Percentiles rank a stretch among this genome's conserved stretches.
Evolutionary conservation across 768 basidiomycete genomes (phyloP).

Genomic region (Mycena chlorophos): DNA sequence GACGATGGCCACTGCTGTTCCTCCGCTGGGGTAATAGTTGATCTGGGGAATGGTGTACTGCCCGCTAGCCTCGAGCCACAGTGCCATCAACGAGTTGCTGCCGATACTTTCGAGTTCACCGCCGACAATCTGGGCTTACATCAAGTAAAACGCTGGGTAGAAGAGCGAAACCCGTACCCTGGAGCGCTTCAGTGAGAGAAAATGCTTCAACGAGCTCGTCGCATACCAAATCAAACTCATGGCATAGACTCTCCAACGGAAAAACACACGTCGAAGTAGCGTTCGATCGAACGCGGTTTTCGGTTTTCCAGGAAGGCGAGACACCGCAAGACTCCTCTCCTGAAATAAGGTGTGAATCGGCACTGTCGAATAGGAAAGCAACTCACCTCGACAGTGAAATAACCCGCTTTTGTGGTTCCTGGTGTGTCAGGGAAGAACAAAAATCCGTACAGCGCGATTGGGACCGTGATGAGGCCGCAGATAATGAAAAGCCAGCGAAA

Average conservation of each 20-base stretch:
- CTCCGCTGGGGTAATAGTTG: conserved; percentile 61
- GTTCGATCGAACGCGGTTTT: conserved; percentile 36
- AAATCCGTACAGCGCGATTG: conserved; percentile 72
- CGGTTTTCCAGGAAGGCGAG: conserved; percentile 39
- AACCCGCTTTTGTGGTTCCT: conserved; percentile 60
- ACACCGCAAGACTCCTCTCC: conserved; percentile 55
- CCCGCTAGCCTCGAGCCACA: conserved; percentile 61
- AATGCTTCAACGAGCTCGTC: not conserved
- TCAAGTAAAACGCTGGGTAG: conserved; percentile 23
- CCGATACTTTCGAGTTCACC: conserved; percentile 71
- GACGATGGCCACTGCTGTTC: conserved; percentile 63
- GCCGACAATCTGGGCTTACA: conserved; percentile 36
- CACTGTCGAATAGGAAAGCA: conserved; percentile 8
- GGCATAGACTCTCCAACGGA: conserved; percentile 68
- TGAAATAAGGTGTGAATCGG: conserved; percentile 24
- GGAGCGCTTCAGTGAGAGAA: not conserved
- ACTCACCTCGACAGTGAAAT: conserved; percentile 56
- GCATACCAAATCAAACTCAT: conserved; percentile 59
- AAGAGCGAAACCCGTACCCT: conserved; percentile 9
- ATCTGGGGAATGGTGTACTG: conserved; percentile 61
- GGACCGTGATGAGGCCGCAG: conserved; percentile 63
- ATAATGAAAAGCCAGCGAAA: conserved; percentile 22
- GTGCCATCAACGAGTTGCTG: conserved; percentile 72
- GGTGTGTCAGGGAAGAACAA: conserved; percentile 74
- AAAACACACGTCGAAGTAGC: conserved; percentile 48